Evolutionary conservation across 176 grass and related monocot genomes (phyloP).

Genomic region (Aegilops bicornis): DNA sequence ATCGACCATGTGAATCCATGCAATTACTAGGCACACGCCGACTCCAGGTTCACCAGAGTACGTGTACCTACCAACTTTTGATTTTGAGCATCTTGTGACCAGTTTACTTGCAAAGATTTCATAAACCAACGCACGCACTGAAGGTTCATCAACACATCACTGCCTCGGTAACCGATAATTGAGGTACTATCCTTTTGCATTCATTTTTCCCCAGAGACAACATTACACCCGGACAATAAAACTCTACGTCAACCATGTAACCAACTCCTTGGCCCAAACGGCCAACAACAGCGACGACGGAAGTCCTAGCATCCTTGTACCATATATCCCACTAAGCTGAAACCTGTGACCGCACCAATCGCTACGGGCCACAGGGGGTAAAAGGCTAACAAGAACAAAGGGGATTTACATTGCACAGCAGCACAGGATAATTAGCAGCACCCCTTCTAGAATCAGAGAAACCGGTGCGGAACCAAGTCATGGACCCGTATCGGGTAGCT

Average conservation of each 20-base stretch:
- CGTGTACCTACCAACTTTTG: too few relatives aligned
- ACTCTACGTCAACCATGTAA: slow-evolving; percentile 38
- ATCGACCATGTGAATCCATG: too few relatives aligned
- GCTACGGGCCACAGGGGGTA: slow-evolving; percentile 26
- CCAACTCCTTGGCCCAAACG: slow-evolving; percentile 4
- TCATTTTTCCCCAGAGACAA: slow-evolving; percentile 4
- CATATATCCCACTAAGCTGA: slow-evolving; percentile 31
- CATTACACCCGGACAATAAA: slow-evolving; percentile 1
- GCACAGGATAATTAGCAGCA: slow-evolving; percentile 8
- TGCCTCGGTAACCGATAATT: background rate
- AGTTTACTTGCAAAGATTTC: background rate
- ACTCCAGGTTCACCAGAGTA: too few relatives aligned
- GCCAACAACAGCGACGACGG: background rate
- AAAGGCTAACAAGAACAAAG: slow-evolving; percentile 33
- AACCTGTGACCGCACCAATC: background rate
- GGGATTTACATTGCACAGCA: slow-evolving; percentile 39
- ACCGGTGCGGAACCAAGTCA: slow-evolving; percentile 48
- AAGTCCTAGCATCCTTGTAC: slow-evolving; percentile 33
- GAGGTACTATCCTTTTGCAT: slow-evolving; percentile 10
- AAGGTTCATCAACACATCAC: background rate
- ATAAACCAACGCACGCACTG: background rate
- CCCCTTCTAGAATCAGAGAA: slow-evolving; percentile 22
- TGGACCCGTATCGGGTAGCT: slow-evolving; percentile 70
- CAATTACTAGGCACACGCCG: too few relatives aligned
- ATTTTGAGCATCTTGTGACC: too few relatives aligned